phyloP scores from a whole-genome alignment of 495 filamentous ascomycete genomes.

The Aspergillus sparsus region DNA sequence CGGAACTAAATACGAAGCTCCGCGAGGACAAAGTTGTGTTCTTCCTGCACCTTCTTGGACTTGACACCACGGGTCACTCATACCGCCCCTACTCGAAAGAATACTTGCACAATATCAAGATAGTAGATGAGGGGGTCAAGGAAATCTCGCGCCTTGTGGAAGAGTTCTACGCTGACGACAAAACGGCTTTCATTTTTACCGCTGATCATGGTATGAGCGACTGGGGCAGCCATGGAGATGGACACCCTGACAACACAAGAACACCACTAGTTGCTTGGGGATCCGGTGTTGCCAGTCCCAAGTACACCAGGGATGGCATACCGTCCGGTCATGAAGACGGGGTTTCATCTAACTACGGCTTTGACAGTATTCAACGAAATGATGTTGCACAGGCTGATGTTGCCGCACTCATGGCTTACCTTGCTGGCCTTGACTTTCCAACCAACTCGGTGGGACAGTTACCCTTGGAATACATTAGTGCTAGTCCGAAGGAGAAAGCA shows the following conservation, averaged over 20 bases:
- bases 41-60: conserved; percentile 93
- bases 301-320: conserved; percentile 49
- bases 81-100: conserved; percentile 93
- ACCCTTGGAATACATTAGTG: conserved; percentile 78
- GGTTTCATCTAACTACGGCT: conserved; percentile 86
- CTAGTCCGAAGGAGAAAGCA: conserved; percentile 72
- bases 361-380: conserved; percentile 77
- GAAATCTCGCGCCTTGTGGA: conserved; percentile 80
- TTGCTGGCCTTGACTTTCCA: conserved; percentile 87
- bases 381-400: conserved; percentile 96
- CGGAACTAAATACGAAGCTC: conserved; percentile 72
- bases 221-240: conserved; percentile 96
- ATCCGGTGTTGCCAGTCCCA: conserved; percentile 81
- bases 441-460: conserved; percentile 96
- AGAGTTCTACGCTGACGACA: conserved; percentile 86
- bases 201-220: conserved; percentile 99
- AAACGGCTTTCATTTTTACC: conserved; percentile 95
- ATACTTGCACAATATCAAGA: conserved; percentile 90
- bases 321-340: conserved; percentile 86
- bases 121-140: conserved; percentile 87
- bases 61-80: conserved; percentile 89
- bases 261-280: conserved; percentile 95
- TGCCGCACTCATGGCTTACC: conserved; percentile 93
- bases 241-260: conserved; percentile 95
- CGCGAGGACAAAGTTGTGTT: conserved; percentile 88